These are phyloP conservation scores for Suillus subluteus DNA, from an alignment of 768 basidiomycete species.

Conservation along the genomic window DNA sequence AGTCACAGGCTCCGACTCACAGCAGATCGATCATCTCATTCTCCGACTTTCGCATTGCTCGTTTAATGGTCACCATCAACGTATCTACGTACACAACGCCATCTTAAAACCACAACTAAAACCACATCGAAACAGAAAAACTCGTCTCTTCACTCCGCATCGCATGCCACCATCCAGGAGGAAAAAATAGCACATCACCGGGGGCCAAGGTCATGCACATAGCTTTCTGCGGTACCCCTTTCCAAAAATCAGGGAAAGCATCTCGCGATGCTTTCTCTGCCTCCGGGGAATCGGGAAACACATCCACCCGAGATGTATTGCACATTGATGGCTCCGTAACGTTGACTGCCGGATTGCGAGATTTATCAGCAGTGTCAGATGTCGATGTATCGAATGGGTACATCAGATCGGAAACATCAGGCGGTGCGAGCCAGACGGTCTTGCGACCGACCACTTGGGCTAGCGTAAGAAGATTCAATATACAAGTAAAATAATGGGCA, in stretches of 20 bases:
- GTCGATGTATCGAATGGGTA: slow-evolving; percentile 47
- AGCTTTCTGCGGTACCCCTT: slow-evolving; percentile 60
- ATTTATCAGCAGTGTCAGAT: slow-evolving; percentile 16
- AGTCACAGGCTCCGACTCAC: background rate
- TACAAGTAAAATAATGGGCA: slow-evolving; percentile 9
- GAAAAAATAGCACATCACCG: slow-evolving; percentile 89
- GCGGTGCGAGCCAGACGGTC: slow-evolving; percentile 91
- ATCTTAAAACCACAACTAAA: slow-evolving; percentile 47
- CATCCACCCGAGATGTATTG: slow-evolving; percentile 85
- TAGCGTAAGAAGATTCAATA: slow-evolving; percentile 32
- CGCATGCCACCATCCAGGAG: slow-evolving; percentile 94
- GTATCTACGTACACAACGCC: background rate
- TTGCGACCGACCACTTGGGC: slow-evolving; percentile 91
- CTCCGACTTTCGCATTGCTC: slow-evolving; percentile 1
- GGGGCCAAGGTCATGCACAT: slow-evolving; percentile 67
- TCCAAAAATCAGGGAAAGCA: slow-evolving; percentile 56
- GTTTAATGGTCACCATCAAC: background rate
- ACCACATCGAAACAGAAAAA: slow-evolving; percentile 93
- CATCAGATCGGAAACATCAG: slow-evolving; percentile 59
- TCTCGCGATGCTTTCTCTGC: slow-evolving; percentile 23
- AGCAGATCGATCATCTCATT: background rate
- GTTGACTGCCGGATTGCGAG: slow-evolving; percentile 44
- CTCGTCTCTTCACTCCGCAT: slow-evolving; percentile 83
- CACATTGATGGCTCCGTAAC: slow-evolving; percentile 52
- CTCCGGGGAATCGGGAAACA: slow-evolving; percentile 51